Base-by-base conservation (phyloP, 495 filamentous ascomycete genomes). In the Astrothelium macrocarpum region DNA sequence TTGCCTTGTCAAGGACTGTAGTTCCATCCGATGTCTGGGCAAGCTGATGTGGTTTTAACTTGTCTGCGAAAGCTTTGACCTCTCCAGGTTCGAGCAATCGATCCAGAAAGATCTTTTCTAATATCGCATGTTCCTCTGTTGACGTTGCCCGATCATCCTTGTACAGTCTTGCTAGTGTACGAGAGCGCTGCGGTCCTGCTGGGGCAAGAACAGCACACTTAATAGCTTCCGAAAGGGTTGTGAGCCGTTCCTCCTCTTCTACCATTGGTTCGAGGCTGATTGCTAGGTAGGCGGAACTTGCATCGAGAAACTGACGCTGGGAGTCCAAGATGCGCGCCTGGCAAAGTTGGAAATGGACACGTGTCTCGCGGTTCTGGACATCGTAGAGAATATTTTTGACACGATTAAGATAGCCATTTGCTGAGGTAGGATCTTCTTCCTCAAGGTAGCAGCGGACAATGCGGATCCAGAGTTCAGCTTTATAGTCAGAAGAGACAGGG, bases 41-140 rank as follows among this genome's bases (percentile, higher is more conserved):
- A 0, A 96, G 84, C 76, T 98, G 94, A 74, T 98, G 94, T 12
- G 89, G 87, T 28, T 82, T 81, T 25, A 98, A 80, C 16, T 85
- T 86, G 62, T 88, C 78, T 0, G 91, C 86, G 70, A 98, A 98
- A 53, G 89, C 87, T 14, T 83, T 82, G 20, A 97, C 91, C 74
- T 98, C 94, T 23, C 82, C 84, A 2, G 87, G 82, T 9, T 80
- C 82, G 16, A 98, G 79, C 2, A 98, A 78, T 4, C 94, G 84
- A 74, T 97, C 91, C 31, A 98, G 82, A 73, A 95, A 95, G 84
- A 98, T 97, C 78, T 97, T 97, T 79, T 97, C 95, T 25, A 98
- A 78, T 61, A 98, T 97, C 46, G 82, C 80, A 70, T 88, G 93
- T 73, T 97, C 90, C 7, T 87, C 84, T 2, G 92, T 82, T 53